Evolutionary conservation across 148 eudicot genomes (phyloP).

Genomic region (Drosera capensis): DNA sequence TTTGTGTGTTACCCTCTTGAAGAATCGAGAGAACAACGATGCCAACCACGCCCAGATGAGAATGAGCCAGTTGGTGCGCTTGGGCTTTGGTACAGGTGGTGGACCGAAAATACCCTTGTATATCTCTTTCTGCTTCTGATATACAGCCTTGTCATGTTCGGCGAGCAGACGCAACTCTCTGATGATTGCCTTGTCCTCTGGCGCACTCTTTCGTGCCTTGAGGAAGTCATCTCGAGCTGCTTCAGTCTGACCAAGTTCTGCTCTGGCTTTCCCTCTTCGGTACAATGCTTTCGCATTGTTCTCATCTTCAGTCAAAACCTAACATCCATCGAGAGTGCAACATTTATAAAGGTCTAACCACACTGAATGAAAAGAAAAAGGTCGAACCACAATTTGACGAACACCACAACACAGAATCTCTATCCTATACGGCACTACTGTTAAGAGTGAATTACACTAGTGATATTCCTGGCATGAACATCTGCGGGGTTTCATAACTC

Average conservation of each 20-base stretch:
- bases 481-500: too few species aligned
- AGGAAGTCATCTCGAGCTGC: conserved; percentile 80
- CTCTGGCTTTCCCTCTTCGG: conserved; percentile 80
- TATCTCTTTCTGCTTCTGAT: conserved; percentile 56
- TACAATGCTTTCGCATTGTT: conserved; percentile 80
- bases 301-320: conserved; percentile 81
- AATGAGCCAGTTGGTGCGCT: conserved; percentile 32
- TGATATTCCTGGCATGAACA: too few species aligned
- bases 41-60: conserved; percentile 69
- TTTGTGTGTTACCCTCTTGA: conserved; percentile 28
- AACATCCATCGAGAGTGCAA: conserved; percentile 1
- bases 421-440: too few species aligned
- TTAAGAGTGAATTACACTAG: too few species aligned
- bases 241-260: conserved; percentile 94
- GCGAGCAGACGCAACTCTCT: conserved; percentile 60
- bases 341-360: not conserved
- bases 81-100: conserved; percentile 61
- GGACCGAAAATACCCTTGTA: conserved; percentile 86
- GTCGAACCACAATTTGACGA: not conserved
- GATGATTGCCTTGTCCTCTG: conserved; percentile 65
- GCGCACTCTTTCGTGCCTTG: conserved; percentile 72
- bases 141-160: conserved; percentile 53
- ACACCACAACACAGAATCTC: too few species aligned
- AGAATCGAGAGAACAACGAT: conserved; percentile 38
- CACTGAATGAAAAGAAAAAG: not conserved